These are phyloP conservation scores for Pleurotus tuber-regium DNA, from an alignment of 768 basidiomycete genomes.

Conservation along the genomic window DNA sequence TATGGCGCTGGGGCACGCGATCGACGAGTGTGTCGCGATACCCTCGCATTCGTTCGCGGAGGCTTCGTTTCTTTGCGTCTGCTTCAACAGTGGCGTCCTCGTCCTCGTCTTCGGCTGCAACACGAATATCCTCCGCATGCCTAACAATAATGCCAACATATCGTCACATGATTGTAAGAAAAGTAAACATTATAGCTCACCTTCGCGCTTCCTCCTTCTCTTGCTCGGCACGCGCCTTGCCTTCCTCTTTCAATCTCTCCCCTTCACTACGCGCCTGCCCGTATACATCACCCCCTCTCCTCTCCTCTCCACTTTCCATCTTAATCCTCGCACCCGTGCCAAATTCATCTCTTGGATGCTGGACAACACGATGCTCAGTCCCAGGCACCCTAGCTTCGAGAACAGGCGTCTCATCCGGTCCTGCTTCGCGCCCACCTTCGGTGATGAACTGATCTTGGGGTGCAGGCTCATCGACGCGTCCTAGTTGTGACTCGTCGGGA, in stretches of 20 bases:
- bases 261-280: not conserved
- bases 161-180: too few species aligned
- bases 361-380: constrained; percentile 25
- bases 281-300: constrained; percentile 20
- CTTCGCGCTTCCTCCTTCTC: not conserved
- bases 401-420: constrained; percentile 31
- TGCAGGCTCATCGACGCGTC: constrained; percentile 66
- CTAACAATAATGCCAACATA: too few species aligned
- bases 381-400: constrained; percentile 31
- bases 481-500: constrained; percentile 61
- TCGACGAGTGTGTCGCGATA: constrained; percentile 31
- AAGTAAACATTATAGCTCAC: too few species aligned
- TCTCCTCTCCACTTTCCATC: constrained; percentile 30
- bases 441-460: constrained; percentile 66
- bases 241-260: not conserved
- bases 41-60: not conserved
- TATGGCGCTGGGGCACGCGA: constrained; percentile 67
- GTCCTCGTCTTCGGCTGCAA: not conserved
- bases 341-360: constrained; percentile 48
- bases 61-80: constrained; percentile 6
- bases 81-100: not conserved
- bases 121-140: not conserved
- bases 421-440: constrained; percentile 33
- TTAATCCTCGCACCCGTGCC: constrained; percentile 27
- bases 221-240: not conserved